These are phyloP conservation scores for Rhodocollybia butyracea DNA, from an alignment of 768 basidiomycete genomes.

Conservation along the genomic window DNA sequence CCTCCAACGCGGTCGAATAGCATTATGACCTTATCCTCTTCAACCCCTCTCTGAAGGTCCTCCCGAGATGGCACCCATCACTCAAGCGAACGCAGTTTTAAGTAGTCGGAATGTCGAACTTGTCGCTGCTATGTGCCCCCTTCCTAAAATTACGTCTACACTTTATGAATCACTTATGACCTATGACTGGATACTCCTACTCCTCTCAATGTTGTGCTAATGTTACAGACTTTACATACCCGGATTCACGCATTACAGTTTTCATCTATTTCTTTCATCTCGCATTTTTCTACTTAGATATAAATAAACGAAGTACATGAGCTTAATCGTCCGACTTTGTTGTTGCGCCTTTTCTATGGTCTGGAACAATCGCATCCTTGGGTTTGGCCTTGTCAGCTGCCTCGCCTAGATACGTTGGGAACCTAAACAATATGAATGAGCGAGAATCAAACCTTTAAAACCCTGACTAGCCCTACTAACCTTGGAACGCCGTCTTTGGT, in stretches of 20 bases:
- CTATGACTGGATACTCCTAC: no score
- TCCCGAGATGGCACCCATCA: no score
- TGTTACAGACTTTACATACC: no score
- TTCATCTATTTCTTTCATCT: neutral
- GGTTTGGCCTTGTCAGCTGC: slow-evolving; percentile 50
- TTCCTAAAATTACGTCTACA: no score
- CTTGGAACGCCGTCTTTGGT: slow-evolving; percentile 56
- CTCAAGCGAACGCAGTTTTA: no score
- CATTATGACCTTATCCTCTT: neutral
- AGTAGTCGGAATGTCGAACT: no score
- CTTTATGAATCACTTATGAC: no score
- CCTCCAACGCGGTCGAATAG: neutral
- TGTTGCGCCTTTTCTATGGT: slow-evolving; percentile 25
- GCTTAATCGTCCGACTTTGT: slow-evolving; percentile 11
- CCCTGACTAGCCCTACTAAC: no score
- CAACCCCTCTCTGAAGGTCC: no score
- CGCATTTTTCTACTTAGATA: neutral
- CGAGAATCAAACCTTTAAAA: slow-evolving; percentile 5
- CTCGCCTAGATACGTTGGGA: slow-evolving; percentile 52
- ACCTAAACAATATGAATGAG: slow-evolving; percentile 28
- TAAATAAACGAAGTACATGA: neutral
- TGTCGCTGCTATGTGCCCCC: no score
- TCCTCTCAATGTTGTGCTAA: no score
- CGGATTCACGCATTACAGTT: neutral
- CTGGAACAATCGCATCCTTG: slow-evolving; percentile 54